These are phyloP conservation scores for Fusarium concolor DNA, from an alignment of 2,329 filamentous ascomycete genomes.

Conservation along the genomic window DNA sequence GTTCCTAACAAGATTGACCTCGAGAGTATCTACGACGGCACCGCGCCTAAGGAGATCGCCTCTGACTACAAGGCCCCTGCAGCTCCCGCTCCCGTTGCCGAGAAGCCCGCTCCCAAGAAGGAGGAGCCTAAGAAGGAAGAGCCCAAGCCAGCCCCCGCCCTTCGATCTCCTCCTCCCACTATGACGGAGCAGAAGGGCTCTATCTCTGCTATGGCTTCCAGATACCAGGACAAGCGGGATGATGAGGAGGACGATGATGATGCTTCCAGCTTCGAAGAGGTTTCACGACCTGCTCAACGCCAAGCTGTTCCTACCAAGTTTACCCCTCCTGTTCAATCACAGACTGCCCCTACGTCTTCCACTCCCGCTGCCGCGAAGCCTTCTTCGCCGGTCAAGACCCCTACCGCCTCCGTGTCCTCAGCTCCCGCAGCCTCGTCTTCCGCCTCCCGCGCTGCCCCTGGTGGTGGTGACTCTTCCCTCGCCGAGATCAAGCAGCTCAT, in stretches of 20 bases:
- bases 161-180: slow-evolving; percentile 67
- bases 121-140: slow-evolving; percentile 60
- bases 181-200: slow-evolving; percentile 89
- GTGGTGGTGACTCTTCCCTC: slow-evolving; percentile 72
- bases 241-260: slow-evolving; percentile 74
- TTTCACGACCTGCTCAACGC: slow-evolving; percentile 79
- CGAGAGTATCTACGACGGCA: slow-evolving; percentile 89
- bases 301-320: slow-evolving; percentile 58
- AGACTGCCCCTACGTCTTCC: slow-evolving; percentile 36
- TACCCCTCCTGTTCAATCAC: slow-evolving; percentile 50
- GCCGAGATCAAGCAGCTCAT: slow-evolving; percentile 82
- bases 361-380: slow-evolving; percentile 47
- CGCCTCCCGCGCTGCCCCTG: slow-evolving; percentile 44
- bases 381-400: slow-evolving; percentile 50
- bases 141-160: slow-evolving; percentile 61
- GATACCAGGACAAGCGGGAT: slow-evolving; percentile 80
- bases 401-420: slow-evolving; percentile 47
- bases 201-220: slow-evolving; percentile 85
- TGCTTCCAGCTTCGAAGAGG: slow-evolving; percentile 87
- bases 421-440: slow-evolving; percentile 46
- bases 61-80: slow-evolving; percentile 73
- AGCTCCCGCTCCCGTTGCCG: slow-evolving; percentile 55
- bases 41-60: slow-evolving; percentile 80
- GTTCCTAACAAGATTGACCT: slow-evolving; percentile 93
- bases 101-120: slow-evolving; percentile 53